Percentiles rank a stretch among this genome's conserved stretches.
Conservation (phyloP, 2,329 filamentous ascomycete genomes). For the Calonectria fujianensis region DNA sequence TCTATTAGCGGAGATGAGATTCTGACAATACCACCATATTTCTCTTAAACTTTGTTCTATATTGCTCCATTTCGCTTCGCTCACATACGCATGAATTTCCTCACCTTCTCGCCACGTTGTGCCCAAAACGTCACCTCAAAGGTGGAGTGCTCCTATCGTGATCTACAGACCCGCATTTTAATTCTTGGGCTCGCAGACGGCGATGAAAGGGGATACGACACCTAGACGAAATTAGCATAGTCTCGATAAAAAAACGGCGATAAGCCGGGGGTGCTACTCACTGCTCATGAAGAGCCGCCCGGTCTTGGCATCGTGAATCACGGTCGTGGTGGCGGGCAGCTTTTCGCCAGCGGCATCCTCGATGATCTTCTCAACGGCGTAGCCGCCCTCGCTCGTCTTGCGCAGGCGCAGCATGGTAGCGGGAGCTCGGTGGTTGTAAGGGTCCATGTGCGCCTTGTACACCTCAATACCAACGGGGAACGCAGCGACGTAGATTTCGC, state of each 20-base stretch:
- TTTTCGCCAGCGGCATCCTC: conserved; percentile 47
- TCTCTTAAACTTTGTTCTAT: background rate
- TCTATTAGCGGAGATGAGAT: background rate
- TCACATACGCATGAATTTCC: background rate
- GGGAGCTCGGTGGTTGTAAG: conserved; percentile 32
- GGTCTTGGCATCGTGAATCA: conserved; percentile 50
- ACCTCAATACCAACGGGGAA: conserved; percentile 45
- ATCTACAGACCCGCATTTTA: background rate
- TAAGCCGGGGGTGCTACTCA: conserved; percentile 31
- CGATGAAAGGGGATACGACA: conserved; percentile 51
- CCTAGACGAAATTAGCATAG: conserved; percentile 31
- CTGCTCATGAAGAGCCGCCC: conserved; percentile 51
- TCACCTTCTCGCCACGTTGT: background rate
- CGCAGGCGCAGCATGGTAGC: conserved; percentile 40
- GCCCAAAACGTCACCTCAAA: background rate
- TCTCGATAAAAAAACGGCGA: fast-evolving
- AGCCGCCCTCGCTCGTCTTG: conserved; percentile 25
- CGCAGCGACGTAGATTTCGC: conserved; percentile 45
- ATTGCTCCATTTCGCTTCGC: background rate
- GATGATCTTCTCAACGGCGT: conserved; percentile 49
- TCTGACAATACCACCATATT: background rate
- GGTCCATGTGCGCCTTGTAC: conserved; percentile 43
- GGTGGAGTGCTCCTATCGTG: background rate
- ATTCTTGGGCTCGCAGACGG: conserved; percentile 49
- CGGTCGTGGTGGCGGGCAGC: conserved; percentile 49